A percentile compares a stretch with the other conserved stretches of the same genome.
phyloP scores from a whole-genome alignment of 305 asterid genomes.

The Petunia hybrid region DNA sequence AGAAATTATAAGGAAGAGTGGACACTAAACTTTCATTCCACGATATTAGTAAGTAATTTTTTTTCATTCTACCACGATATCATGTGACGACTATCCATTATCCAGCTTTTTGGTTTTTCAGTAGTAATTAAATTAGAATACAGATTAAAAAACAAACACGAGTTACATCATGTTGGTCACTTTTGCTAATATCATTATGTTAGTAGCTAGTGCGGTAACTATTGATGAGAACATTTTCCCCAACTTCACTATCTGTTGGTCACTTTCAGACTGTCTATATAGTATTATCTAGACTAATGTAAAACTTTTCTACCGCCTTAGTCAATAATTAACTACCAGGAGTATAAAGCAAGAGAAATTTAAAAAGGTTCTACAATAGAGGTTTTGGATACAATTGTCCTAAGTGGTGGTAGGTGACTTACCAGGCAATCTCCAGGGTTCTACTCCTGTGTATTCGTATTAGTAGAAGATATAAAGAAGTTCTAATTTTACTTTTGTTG shows the following conservation, averaged over 20 bases:
- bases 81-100: background rate
- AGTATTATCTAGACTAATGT: background rate
- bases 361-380: background rate
- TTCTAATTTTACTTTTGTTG: slow-evolving; percentile 1
- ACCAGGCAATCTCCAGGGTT: slow-evolving; percentile 13
- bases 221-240: background rate
- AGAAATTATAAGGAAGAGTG: background rate
- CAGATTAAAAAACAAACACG: background rate
- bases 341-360: background rate
- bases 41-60: background rate
- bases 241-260: background rate
- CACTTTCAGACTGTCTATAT: background rate
- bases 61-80: background rate
- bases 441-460: background rate
- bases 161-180: background rate
- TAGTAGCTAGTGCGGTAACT: slow-evolving; percentile 5
- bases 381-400: slow-evolving; percentile 13
- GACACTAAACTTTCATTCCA: background rate
- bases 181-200: background rate
- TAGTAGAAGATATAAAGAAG: slow-evolving; percentile 11
- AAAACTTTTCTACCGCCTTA: background rate
- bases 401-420: slow-evolving; percentile 37
- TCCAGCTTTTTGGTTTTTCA: background rate
- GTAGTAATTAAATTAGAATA: background rate
- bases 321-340: background rate